Evolutionary conservation across 345 rosid genomes (phyloP), one percentile per base, ranked within the genome.

Genomic region (Passiflora organensis): DNA sequence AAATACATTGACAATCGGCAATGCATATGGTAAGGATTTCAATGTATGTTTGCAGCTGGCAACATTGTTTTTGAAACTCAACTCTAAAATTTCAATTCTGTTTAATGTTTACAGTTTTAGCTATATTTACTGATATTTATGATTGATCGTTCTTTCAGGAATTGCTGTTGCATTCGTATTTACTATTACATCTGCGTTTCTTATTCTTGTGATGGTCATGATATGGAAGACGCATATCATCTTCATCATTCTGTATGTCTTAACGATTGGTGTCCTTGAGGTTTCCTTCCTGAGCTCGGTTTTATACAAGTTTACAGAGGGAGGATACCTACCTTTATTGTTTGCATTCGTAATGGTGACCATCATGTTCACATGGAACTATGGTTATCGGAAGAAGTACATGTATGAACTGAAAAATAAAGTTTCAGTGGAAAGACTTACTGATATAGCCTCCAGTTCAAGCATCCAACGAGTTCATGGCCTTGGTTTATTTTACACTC

Each of bases 311-410:
- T 76, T 78, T 38, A 23, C 46, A 18, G 71, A 60, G 5, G 76
- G 86, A 58, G 86, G 82, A 1, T 80, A 80, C 50, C 58, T 80
- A 18, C 89, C 84, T 0, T 28, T 80, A 5, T 51, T 65, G 1
- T 78, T 80, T n/a, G 72, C 75, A 6, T 16, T 56, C 0, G 1
- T 61, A 13, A 39, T 76, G 11, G 68, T 76, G 63, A 17, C 51
- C 0, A 43, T 78, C 13, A 78, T 72, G 86, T 76, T 59, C 34
- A 50, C 68, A 6, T 78, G 89, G 81, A 74, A 67, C 15, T 19
- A 70, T 15, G 84, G 66, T 1, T 66, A 76, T 44, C 44, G 71
- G 19, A 62, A 56, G 37, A 83, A 74, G 58, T 62, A 78, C 51
- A 2, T 16, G 28, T 83, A 70, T 25, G 84, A 80, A 65, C 74